These are phyloP conservation scores for Lodderomyces margitis DNA, from an alignment of 1,139 yeast species.

Conservation along the genomic window DNA sequence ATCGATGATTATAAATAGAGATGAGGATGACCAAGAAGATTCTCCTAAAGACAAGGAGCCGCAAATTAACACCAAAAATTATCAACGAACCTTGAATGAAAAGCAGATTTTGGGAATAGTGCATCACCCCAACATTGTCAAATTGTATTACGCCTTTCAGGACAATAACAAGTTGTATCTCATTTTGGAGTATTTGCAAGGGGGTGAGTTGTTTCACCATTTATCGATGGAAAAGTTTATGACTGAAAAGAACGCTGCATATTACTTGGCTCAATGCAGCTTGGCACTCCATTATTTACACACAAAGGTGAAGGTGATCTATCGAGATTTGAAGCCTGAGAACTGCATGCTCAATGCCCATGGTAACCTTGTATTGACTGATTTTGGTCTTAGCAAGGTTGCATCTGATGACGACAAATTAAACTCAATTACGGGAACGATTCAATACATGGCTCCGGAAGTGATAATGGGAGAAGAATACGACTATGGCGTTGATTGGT, in stretches of 20 bases:
- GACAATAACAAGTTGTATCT: slow-evolving; percentile 78
- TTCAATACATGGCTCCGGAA: slow-evolving; percentile 97
- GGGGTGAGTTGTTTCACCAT: slow-evolving; percentile 91
- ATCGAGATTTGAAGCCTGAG: slow-evolving; percentile 91
- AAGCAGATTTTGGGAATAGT: slow-evolving; percentile 43
- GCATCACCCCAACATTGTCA: slow-evolving; percentile 84
- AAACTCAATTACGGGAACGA: slow-evolving; percentile 86
- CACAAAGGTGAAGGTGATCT: slow-evolving; percentile 70
- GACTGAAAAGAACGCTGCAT: slow-evolving; percentile 75
- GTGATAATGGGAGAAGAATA: slow-evolving; percentile 82
- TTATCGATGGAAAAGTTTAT: slow-evolving; percentile 49
- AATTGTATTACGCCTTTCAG: slow-evolving; percentile 85
- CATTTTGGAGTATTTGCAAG: slow-evolving; percentile 83
- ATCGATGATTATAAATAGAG: slow-evolving; percentile 34
- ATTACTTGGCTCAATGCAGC: slow-evolving; percentile 84
- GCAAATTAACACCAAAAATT: slow-evolving; percentile 31
- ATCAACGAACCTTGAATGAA: slow-evolving; percentile 42
- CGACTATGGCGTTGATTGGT: slow-evolving; percentile 90
- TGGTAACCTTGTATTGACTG: slow-evolving; percentile 85
- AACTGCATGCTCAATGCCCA: slow-evolving; percentile 78
- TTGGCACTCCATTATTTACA: slow-evolving; percentile 82
- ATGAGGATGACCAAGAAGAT: slow-evolving; percentile 23
- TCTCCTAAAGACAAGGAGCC: background rate
- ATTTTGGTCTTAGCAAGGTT: slow-evolving; percentile 87
- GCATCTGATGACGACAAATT: slow-evolving; percentile 37